Percentiles rank a stretch among this genome's conserved stretches.
phyloP scores from a whole-genome alignment of 1,284 basidiomycete species.

The Puccinia triticina region DNA sequence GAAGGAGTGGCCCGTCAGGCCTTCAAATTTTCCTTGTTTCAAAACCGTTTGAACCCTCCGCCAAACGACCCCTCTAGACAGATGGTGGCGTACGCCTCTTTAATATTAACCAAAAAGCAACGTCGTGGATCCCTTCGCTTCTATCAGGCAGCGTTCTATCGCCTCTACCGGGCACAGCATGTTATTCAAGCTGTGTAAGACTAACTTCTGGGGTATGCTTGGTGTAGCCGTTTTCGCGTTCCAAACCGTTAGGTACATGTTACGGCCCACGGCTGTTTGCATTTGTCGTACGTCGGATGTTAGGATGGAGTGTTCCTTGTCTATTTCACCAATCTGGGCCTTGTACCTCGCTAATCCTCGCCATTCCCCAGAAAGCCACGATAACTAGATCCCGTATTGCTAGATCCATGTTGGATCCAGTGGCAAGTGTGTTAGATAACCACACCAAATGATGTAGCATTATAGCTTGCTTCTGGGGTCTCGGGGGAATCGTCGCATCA shows the following conservation, averaged over 20 bases:
- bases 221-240: neutral
- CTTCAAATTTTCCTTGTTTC: neutral
- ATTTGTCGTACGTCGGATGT: no score
- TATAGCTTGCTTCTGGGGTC: neutral
- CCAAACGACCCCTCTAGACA: no score
- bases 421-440: neutral
- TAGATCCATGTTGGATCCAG: no score
- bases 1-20: neutral
- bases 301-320: neutral
- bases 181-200: neutral
- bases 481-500: neutral
- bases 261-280: no score
- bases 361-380: conserved; percentile 4
- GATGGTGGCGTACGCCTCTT: neutral
- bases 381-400: neutral
- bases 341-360: neutral
- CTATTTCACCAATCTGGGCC: neutral
- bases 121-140: neutral
- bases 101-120: neutral
- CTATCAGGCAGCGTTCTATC: neutral
- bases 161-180: conserved; percentile 1
- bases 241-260: no score
- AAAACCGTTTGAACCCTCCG: no score
- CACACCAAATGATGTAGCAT: neutral
- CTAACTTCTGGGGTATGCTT: neutral